These are phyloP conservation scores for Nitzschia sp. DNA, from an alignment of 108 stramenopile species.

Conservation along the genomic window DNA sequence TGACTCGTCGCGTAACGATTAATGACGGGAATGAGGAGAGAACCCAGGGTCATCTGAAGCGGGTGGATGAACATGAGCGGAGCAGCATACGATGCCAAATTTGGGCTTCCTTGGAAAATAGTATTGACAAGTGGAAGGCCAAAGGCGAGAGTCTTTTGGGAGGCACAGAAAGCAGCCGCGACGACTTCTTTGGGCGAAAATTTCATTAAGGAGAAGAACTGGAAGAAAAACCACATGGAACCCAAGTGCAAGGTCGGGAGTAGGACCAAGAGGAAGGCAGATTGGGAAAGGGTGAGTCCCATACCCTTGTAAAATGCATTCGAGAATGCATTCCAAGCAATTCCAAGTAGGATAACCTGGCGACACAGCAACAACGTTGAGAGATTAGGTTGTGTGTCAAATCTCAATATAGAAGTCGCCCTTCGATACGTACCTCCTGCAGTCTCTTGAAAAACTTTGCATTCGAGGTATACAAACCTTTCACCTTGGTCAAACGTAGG, in stretches of 20 bases:
- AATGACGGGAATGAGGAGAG: constrained; percentile 47
- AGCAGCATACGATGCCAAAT: constrained; percentile 81
- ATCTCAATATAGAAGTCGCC: not conserved
- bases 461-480: constrained; percentile 55
- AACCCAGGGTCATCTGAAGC: constrained; percentile 81
- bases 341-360: constrained; percentile 72
- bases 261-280: constrained; percentile 50
- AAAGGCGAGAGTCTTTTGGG: constrained; percentile 92
- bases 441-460: constrained; percentile 72
- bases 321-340: constrained; percentile 92
- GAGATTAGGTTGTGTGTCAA: not conserved
- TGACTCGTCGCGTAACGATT: constrained; percentile 14
- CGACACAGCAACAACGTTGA: not conserved
- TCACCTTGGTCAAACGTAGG: constrained; percentile 57
- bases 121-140: constrained; percentile 88
- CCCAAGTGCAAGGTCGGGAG: constrained; percentile 67
- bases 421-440: constrained; percentile 54
- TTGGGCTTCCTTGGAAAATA: constrained; percentile 81
- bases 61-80: constrained; percentile 92
- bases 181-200: constrained; percentile 59
- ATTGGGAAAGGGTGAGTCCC: constrained; percentile 61
- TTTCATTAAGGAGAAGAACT: constrained; percentile 49
- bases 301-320: constrained; percentile 80
- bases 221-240: constrained; percentile 49
- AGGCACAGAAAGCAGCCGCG: constrained; percentile 77